Evolutionary conservation across 495 filamentous ascomycete genomes (phyloP), one percentile per base, ranked within the genome.

Genomic region (Neurospora sp.): DNA sequence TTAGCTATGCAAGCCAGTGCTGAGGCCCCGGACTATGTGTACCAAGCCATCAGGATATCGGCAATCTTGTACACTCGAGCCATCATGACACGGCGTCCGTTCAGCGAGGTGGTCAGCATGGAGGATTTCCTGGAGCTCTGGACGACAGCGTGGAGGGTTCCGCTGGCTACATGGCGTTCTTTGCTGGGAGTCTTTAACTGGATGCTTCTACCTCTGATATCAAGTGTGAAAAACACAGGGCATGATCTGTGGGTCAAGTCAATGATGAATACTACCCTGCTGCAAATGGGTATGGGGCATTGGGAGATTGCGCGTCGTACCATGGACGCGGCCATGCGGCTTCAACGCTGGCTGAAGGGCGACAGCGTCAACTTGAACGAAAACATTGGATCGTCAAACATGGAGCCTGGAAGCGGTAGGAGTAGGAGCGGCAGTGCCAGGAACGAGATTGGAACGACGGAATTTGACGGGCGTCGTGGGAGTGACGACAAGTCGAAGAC

Each of bases 221-320:
- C 74, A 16, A 71, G 75, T 72, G 71, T 72, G 48, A 68, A 72
- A 48, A 11, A 73, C 38, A 61, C 70, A 12, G 61, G 71, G n/a
- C 78, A 81, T 44, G 79, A 78, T 41, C 76, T 79, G 12, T 79
- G 77, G 35, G 77, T 82, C 53, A 83, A 81, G 80, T 75, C 74
- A 0, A 72, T 81, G 75, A 27, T 81, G 42, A 77, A 73, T 11
- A 69, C 77, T n/a, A 76, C 74, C 40, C 68, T 79, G 59, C 69
- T 82, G 41, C 81, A 82, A 74, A 79, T 81, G 16, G 77, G 75
- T 10, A 73, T 83, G 74, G 81, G 82, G 14, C 79, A 81, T 68
- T 83, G 81, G 81, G 81, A 80, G 59, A 73, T 83, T 38, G 75
- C 74, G 3, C 35, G 41, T 4, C 70, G 71, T 5, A 74, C 75